Conservation (phyloP, 306 rosid genomes). For the Cicer arietinum region DNA sequence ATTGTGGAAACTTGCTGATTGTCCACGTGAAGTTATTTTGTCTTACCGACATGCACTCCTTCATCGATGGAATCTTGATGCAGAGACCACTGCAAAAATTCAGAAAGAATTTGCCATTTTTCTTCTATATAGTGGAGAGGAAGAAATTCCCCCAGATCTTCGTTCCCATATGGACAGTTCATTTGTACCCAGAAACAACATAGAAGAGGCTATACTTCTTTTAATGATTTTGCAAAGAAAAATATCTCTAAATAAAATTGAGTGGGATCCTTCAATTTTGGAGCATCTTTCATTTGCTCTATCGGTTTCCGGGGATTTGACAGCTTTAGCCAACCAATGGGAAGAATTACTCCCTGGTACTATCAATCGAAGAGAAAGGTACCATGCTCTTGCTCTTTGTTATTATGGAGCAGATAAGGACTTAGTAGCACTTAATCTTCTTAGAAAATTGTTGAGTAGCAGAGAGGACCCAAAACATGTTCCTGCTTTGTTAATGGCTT, state of each 20-base stretch:
- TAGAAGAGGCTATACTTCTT: slow-evolving; percentile 95
- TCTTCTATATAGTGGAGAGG: slow-evolving; percentile 84
- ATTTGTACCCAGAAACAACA: slow-evolving; percentile 80
- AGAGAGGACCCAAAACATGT: slow-evolving; percentile 68
- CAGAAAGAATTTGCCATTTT: slow-evolving; percentile 83
- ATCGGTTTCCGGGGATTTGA: slow-evolving; percentile 79
- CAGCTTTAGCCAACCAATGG: slow-evolving; percentile 72
- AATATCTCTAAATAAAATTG: slow-evolving; percentile 61
- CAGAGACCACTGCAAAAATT: slow-evolving; percentile 62
- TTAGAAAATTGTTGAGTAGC: slow-evolving; percentile 64
- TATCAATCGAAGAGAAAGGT: slow-evolving; percentile 60
- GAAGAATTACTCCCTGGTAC: slow-evolving; percentile 82
- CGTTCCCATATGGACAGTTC: slow-evolving; percentile 79
- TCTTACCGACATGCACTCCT: slow-evolving; percentile 81
- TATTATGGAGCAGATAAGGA: slow-evolving; percentile 80
- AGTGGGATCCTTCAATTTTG: slow-evolving; percentile 94
- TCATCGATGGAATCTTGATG: slow-evolving; percentile 75
- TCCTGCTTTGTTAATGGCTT: slow-evolving; percentile 78
- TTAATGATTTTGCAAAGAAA: slow-evolving; percentile 81
- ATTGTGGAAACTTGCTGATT: slow-evolving; percentile 83
- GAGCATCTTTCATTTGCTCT: slow-evolving; percentile 93
- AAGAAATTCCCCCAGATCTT: slow-evolving; percentile 85
- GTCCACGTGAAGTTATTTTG: slow-evolving; percentile 72
- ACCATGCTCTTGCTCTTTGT: slow-evolving; percentile 72
- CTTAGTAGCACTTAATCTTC: slow-evolving; percentile 73